Evolutionary conservation across 75 land plant genomes (phyloP).

Genomic region (Cunninghamia lanceolata): DNA sequence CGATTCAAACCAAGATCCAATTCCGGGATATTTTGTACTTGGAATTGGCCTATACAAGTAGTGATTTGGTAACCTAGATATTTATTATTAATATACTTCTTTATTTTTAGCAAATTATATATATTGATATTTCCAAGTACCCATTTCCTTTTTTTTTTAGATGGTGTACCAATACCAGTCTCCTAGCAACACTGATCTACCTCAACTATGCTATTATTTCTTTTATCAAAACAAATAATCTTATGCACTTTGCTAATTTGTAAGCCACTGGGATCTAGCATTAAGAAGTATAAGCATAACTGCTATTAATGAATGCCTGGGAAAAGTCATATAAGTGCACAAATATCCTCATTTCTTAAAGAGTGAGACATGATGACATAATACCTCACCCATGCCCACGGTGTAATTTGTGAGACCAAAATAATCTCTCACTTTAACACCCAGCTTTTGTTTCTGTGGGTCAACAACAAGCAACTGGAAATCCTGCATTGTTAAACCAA

Average conservation of each 20-base stretch:
- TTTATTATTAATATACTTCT: too few species aligned
- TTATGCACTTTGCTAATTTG: neutral
- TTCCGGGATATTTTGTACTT: too few species aligned
- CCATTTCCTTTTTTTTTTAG: too few species aligned
- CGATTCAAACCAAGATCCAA: too few species aligned
- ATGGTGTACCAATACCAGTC: too few species aligned
- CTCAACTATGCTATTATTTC: neutral
- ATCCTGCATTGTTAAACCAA: slow-evolving; percentile 51
- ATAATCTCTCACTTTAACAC: slow-evolving; percentile 72
- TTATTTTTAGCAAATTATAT: too few species aligned
- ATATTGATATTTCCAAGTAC: too few species aligned
- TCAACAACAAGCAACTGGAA: slow-evolving; percentile 85
- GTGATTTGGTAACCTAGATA: too few species aligned
- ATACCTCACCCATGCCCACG: slow-evolving; percentile 84
- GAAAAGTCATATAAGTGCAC: neutral
- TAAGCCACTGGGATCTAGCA: neutral
- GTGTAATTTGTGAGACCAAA: slow-evolving; percentile 69
- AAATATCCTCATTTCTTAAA: too few species aligned
- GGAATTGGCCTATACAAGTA: too few species aligned
- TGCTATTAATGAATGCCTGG: neutral
- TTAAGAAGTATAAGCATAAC: neutral
- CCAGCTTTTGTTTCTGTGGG: slow-evolving; percentile 69
- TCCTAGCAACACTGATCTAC: neutral
- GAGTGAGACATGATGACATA: neutral
- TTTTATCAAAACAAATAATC: neutral